Evolutionary conservation across 2,329 filamentous ascomycete genomes (phyloP).

Genomic region (Chrysoporthe puriensis): DNA sequence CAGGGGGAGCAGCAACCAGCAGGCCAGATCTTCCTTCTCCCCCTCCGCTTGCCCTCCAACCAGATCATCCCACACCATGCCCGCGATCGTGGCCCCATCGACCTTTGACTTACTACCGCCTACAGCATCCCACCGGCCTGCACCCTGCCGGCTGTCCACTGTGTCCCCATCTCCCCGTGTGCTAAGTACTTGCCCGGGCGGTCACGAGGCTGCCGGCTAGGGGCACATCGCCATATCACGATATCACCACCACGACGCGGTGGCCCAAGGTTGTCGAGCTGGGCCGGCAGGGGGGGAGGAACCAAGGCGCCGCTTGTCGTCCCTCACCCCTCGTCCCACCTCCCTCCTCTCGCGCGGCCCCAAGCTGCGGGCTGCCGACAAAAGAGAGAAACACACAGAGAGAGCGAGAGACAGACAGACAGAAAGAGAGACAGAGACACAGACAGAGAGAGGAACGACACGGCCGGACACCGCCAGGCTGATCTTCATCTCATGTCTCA

Average conservation of each 20-base stretch:
- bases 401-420: slow-evolving; percentile 12
- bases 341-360: background rate
- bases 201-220: slow-evolving; percentile 7
- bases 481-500: slow-evolving; percentile 23
- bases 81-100: background rate
- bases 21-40: too few species aligned
- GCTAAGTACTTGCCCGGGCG: background rate
- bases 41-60: background rate
- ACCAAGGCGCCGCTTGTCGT: too few species aligned
- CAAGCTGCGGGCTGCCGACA: background rate
- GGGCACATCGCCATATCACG: background rate
- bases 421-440: slow-evolving; percentile 4
- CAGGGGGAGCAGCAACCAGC: background rate
- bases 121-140: background rate
- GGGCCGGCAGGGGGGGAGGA: too few species aligned
- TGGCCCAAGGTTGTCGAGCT: background rate
- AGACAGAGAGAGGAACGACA: background rate
- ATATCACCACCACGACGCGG: background rate
- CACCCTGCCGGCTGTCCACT: background rate
- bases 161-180: background rate
- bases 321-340: background rate
- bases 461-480: slow-evolving; percentile 7
- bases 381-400: background rate
- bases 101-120: background rate
- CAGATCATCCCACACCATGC: slow-evolving; percentile 7